Evolutionary conservation across 495 filamentous ascomycete species (phyloP).

Genomic region (Talaromyces adpressus): DNA sequence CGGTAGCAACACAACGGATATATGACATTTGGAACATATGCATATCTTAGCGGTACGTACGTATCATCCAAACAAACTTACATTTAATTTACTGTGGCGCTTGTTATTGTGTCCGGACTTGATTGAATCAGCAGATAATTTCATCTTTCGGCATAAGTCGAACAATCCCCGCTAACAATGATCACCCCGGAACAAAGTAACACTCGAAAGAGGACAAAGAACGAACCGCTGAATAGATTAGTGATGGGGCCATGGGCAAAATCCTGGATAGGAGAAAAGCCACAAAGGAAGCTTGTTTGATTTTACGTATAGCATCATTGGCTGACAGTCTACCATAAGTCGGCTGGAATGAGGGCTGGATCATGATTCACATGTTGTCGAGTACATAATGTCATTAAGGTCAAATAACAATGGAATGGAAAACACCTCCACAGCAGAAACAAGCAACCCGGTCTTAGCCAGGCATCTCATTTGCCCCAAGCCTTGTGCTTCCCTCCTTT

Average conservation of each 20-base stretch:
- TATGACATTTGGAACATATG: neutral
- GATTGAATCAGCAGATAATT: neutral
- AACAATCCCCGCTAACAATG: neutral
- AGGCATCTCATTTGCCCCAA: neutral
- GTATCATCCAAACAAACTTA: neutral
- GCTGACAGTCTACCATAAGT: neutral
- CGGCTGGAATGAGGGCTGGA: neutral
- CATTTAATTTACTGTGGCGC: neutral
- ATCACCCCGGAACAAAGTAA: neutral
- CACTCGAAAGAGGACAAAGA: conserved; percentile 2
- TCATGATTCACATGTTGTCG: neutral
- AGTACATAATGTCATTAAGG: neutral
- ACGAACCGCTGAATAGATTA: neutral
- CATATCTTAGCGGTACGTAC: neutral
- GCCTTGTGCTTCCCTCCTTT: neutral
- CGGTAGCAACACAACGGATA: neutral
- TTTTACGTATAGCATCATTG: neutral
- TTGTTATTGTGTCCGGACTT: neutral
- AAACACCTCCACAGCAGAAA: neutral
- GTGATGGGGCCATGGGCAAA: neutral
- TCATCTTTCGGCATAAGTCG: neutral
- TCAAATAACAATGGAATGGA: neutral
- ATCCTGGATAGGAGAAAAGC: neutral
- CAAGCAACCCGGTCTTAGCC: neutral
- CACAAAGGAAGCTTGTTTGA: conserved; percentile 6